Conservation (phyloP, 768 basidiomycete species). For the Chalciporus pseudorubinellus region DNA sequence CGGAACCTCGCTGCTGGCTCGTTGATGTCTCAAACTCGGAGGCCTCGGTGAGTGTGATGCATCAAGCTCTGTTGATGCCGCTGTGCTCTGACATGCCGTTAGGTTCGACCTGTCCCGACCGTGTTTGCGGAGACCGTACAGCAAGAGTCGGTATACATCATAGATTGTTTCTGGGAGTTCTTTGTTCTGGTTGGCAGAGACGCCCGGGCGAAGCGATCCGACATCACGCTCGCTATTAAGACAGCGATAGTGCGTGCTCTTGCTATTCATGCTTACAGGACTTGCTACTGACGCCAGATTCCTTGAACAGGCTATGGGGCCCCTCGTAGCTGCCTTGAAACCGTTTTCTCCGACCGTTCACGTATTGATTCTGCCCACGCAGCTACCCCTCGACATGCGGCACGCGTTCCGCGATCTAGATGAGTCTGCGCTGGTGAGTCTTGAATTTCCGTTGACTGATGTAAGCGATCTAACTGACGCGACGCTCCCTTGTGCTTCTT, state of each 20-base stretch:
- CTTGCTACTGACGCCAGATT: background rate
- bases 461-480: background rate
- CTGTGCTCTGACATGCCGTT: constrained; percentile 5
- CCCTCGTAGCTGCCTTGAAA: constrained; percentile 45
- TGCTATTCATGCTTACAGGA: background rate
- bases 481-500: background rate
- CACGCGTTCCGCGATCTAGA: constrained; percentile 68
- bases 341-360: constrained; percentile 77
- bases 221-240: constrained; percentile 61
- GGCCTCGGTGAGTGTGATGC: constrained; percentile 40
- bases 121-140: constrained; percentile 40
- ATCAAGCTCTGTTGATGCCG: background rate
- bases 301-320: constrained; percentile 49
- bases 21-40: constrained; percentile 41
- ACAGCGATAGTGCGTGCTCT: constrained; percentile 48
- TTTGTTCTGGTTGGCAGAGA: constrained; percentile 70
- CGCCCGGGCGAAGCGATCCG: constrained; percentile 56
- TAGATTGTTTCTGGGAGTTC: constrained; percentile 79
- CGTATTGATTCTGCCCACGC: constrained; percentile 69
- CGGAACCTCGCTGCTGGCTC: constrained; percentile 59
- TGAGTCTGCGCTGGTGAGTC: constrained; percentile 55
- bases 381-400: constrained; percentile 68
- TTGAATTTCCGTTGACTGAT: background rate
- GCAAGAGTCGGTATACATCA: constrained; percentile 53
- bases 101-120: constrained; percentile 49